phyloP scores from a whole-genome alignment of 2,329 filamentous ascomycete species.

The Sporothrix protearum region DNA sequence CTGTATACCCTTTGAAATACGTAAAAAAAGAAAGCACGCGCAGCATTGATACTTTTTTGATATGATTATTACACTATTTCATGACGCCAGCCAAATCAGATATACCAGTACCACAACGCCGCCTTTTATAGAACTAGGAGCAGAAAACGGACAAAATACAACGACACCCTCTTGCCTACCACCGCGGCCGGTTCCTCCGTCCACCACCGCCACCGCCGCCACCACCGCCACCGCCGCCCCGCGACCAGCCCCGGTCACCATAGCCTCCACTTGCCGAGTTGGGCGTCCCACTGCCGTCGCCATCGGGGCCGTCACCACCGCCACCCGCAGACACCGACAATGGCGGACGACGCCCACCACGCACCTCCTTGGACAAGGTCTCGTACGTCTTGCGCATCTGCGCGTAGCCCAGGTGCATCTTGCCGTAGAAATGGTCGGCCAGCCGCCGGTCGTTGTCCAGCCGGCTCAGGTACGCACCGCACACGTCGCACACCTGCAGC shows the following conservation, averaged over 20 bases:
- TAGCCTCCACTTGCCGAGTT: conserved; percentile 43
- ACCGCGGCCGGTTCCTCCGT: conserved; percentile 48
- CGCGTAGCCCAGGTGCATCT: conserved; percentile 98
- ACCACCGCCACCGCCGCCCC: conserved; percentile 51
- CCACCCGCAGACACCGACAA: conserved; percentile 41
- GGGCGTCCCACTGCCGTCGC: conserved; percentile 40
- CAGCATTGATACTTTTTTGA: not conserved
- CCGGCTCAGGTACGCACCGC: conserved; percentile 86
- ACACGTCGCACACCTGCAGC: conserved; percentile 96
- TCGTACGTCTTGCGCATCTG: conserved; percentile 96
- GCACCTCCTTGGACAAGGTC: conserved; percentile 77
- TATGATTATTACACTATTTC: not conserved
- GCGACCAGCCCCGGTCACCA: conserved; percentile 42
- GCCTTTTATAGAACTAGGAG: not conserved
- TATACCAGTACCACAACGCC: not conserved
- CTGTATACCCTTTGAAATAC: not conserved
- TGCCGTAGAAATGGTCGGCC: conserved; percentile 97
- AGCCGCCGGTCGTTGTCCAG: conserved; percentile 91
- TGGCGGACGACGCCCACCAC: conserved; percentile 42
- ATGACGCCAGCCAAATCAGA: not conserved
- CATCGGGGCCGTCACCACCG: conserved; percentile 38
- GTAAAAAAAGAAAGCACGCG: not conserved
- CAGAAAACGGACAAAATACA: not conserved
- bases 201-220: conserved; percentile 50
- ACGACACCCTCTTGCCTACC: conserved; percentile 35